These are phyloP conservation scores for Phlebopus sp. DNA, from an alignment of 1,284 basidiomycete genomes.

Conservation along the genomic window DNA sequence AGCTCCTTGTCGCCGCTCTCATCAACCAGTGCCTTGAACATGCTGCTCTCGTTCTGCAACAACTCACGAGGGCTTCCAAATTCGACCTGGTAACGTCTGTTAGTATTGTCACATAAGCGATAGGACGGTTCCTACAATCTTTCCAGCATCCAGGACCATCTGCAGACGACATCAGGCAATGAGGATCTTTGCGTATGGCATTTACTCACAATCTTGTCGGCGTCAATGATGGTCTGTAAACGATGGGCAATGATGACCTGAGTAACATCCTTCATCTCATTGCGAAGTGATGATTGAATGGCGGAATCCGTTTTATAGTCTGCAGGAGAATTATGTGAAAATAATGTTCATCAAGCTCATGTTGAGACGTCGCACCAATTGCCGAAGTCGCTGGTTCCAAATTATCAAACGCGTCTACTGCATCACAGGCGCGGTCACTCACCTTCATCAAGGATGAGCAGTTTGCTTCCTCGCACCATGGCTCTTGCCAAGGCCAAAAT, in stretches of 20 bases:
- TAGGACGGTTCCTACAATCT: constrained; percentile 30
- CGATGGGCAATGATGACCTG: constrained; percentile 66
- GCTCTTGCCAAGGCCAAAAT: constrained; percentile 47
- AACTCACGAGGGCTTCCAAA: constrained; percentile 50
- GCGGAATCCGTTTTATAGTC: constrained; percentile 25
- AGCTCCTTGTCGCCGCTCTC: constrained; percentile 36
- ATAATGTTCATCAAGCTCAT: not conserved
- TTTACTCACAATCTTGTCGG: constrained; percentile 44
- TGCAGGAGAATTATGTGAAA: not conserved
- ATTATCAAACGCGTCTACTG: not conserved
- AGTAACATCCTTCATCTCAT: constrained; percentile 50
- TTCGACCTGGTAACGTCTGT: constrained; percentile 28
- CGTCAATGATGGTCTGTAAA: constrained; percentile 70
- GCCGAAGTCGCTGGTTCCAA: constrained; percentile 36
- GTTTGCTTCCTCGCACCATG: constrained; percentile 29
- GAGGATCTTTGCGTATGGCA: constrained; percentile 15
- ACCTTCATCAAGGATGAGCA: constrained; percentile 35
- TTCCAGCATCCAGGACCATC: constrained; percentile 37
- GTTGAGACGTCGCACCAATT: constrained; percentile 15
- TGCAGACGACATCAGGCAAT: constrained; percentile 25
- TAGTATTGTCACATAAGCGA: not conserved
- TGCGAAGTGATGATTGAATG: constrained; percentile 29
- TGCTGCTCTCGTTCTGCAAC: constrained; percentile 42
- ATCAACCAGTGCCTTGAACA: constrained; percentile 46
- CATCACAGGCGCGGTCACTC: constrained; percentile 10